Conservation (phyloP, 768 basidiomycete species). For the Russula brevipes region DNA sequence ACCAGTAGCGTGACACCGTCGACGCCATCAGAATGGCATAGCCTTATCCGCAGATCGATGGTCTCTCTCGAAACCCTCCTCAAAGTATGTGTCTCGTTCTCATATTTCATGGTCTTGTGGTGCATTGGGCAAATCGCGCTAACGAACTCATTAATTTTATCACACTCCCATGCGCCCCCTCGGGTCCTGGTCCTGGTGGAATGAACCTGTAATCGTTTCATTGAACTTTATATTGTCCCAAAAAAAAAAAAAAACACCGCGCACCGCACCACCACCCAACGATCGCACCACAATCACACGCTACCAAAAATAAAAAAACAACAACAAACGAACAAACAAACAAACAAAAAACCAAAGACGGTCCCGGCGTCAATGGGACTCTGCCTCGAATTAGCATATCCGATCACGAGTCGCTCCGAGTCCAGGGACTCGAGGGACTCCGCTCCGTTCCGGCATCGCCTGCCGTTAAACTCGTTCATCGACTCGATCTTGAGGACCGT, state of each 20-base stretch:
- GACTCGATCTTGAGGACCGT: conserved; percentile 82
- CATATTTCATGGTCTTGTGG: conserved; percentile 1
- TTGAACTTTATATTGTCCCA: conserved; percentile 18
- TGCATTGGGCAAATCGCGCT: conserved; percentile 11
- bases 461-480: conserved; percentile 76
- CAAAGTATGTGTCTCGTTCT: conserved; percentile 42
- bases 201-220: not conserved
- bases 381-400: conserved; percentile 79
- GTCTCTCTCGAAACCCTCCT: conserved; percentile 70
- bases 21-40: conserved; percentile 43
- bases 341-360: conserved; percentile 36
- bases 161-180: not conserved
- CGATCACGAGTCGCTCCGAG: conserved; percentile 39
- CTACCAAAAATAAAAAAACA: too few species aligned
- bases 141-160: conserved; percentile 12
- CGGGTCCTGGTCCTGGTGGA: conserved; percentile 7
- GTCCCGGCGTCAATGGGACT: conserved; percentile 63
- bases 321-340: not conserved
- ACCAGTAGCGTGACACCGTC: conserved; percentile 17
- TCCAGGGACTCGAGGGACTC: conserved; percentile 36
- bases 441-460: conserved; percentile 44
- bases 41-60: conserved; percentile 50
- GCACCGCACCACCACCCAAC: not conserved
- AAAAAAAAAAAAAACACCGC: not conserved
- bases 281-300: too few species aligned